Evolutionary conservation across 2,329 filamentous ascomycete genomes (phyloP), one percentile per base, ranked within the genome.

Genomic region (Cordyceps farinosa): DNA sequence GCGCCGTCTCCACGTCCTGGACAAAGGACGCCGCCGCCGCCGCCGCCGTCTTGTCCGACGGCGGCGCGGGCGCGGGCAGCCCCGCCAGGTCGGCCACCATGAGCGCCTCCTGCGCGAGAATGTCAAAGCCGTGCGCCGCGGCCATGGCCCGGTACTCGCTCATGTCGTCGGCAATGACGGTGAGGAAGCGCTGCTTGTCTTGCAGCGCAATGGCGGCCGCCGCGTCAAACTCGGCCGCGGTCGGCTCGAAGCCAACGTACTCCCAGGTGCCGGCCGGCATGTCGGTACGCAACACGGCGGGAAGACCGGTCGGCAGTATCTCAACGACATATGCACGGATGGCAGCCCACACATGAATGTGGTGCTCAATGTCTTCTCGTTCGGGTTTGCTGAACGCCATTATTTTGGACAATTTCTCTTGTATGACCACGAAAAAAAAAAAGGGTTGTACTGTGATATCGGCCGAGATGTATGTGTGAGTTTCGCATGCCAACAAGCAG

Each of bases 61-160:
- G 13, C n/a, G 22, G 22, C 22, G 22, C 22, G 22, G 22, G 22
- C 1, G 40, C 17, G 5, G 50, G 36, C 13, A 10, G 9, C 22
- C 15, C 11, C 6, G 45, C 3, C 45, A 63, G 38, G 30, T 52
- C 47, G 13, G 40, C 22, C 36, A n/a, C 47, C 61, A 63, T 63
- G 22, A 63, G 40, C 30, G 54, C 61, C 48, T 63, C 61, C 45
- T 58, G 29, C 29, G 50, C 53, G 22, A 63, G 54, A 15, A 63
- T 38, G 47, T 58, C 54, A n/a, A 63, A 40, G 9, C 47, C 61
- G 22, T 45, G 54, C 27, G 34, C 15, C 27, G 22, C 13, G n/a
- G 34, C 48, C 9, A 48, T 13, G 2, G 17, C 29, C 11, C 10
- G 53, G 34, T 63, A 63, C 11, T n/a, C 17, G 2, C 36, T 22